Evolutionary conservation across 2,329 filamentous ascomycete genomes (phyloP).

Genomic region (Chaetomium strumarium): DNA sequence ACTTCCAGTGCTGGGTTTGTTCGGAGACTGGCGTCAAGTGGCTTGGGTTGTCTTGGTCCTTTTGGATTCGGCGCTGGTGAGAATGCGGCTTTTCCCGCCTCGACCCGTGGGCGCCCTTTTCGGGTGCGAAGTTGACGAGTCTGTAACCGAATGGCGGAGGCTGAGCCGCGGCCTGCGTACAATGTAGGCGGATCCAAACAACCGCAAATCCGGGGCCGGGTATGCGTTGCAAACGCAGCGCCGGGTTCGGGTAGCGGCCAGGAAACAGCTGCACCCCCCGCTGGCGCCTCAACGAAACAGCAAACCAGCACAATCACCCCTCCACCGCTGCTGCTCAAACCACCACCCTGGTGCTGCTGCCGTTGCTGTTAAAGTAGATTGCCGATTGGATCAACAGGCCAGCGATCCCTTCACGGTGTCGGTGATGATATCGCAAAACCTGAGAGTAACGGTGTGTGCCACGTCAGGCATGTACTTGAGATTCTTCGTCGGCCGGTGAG

Average conservation of each 20-base stretch:
- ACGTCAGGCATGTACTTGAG: slow-evolving; percentile 24
- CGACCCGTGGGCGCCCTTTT: not conserved
- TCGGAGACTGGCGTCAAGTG: slow-evolving; percentile 2
- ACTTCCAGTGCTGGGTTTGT: slow-evolving; percentile 18
- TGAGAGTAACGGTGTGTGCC: slow-evolving; percentile 20
- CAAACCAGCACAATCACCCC: slow-evolving; percentile 8
- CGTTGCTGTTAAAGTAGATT: not conserved
- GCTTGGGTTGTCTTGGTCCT: not conserved
- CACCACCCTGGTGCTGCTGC: not conserved
- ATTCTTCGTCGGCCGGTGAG: slow-evolving; percentile 7
- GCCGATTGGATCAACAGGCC: not conserved
- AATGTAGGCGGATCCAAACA: not conserved
- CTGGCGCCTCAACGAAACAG: not conserved
- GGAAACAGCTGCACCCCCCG: slow-evolving; percentile 5
- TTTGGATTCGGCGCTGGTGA: not conserved
- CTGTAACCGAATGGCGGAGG: slow-evolving; percentile 9
- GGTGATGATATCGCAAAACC: not conserved
- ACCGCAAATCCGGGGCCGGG: slow-evolving; percentile 9
- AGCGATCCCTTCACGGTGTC: not conserved
- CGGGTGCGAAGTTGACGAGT: not conserved
- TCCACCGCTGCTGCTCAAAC: slow-evolving; percentile 1
- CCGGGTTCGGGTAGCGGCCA: slow-evolving; percentile 6
- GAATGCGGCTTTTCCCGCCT: not conserved
- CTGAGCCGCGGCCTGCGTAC: slow-evolving; percentile 5
- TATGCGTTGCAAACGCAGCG: slow-evolving; percentile 4